A percentile compares a stretch with the other conserved stretches of the same genome.
phyloP scores from a whole-genome alignment of 73 alveolate genomes.

The Blepharisma stoltei region DNA sequence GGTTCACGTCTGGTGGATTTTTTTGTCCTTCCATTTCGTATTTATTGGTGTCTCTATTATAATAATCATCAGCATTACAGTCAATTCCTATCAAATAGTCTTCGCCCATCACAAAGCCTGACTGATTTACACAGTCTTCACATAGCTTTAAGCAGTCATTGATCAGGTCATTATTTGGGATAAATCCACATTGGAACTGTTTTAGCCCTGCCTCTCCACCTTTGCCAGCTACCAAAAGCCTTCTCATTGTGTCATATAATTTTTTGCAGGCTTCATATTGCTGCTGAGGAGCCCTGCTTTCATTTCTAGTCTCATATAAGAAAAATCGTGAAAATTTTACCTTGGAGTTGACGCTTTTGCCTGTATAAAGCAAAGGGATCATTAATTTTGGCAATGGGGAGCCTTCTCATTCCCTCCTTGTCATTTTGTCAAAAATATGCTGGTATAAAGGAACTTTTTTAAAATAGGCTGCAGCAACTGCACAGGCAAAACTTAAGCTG shows the following conservation, averaged over 20 bases:
- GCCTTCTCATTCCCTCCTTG: conserved; percentile 18
- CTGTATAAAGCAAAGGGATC: conserved; percentile 20
- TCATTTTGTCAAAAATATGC: conserved; percentile 7
- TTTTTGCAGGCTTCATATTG: neutral
- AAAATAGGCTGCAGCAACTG: conserved; percentile 19
- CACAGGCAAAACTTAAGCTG: conserved; percentile 12
- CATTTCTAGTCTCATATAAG: conserved; percentile 4
- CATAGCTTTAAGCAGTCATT: neutral
- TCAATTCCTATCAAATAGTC: conserved; percentile 17
- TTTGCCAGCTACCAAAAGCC: neutral
- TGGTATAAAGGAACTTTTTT: conserved; percentile 5
- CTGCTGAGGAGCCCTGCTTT: neutral
- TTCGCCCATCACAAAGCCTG: neutral
- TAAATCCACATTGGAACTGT: neutral
- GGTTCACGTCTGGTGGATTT: conserved; percentile 23
- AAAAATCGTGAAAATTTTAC: neutral
- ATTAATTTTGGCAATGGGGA: conserved; percentile 20
- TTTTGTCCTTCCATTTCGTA: conserved; percentile 24
- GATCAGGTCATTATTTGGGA: neutral
- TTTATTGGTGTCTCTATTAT: neutral
- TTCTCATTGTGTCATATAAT: conserved; percentile 8
- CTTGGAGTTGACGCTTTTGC: neutral
- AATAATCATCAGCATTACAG: neutral
- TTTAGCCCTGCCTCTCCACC: conserved; percentile 10
- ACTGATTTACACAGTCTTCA: conserved; percentile 11